Base-by-base conservation (phyloP, 2,329 filamentous ascomycete species). In the Penicillium corylophilum region DNA sequence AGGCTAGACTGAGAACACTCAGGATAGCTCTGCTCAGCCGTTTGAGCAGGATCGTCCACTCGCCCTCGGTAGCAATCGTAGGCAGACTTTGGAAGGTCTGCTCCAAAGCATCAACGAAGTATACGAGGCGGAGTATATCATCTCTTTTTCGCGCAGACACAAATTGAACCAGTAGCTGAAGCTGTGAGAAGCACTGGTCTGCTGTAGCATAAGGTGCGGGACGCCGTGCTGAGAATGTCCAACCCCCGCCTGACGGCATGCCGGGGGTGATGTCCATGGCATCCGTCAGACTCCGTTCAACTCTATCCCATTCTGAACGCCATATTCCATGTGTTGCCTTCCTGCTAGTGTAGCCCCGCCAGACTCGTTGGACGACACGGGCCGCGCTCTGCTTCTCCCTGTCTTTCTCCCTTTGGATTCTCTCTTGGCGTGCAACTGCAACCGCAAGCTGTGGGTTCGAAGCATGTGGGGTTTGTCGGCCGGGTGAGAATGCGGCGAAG, bases 381-480 rank as follows among this genome's bases (percentile, higher is more conserved):
- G 84, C 83, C 4, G 92, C 90, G 64, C 86, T 87, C 44, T 92
- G 73, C 53, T 85, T 84, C 44, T 90, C 86, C 62, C 92, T 82
- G 65, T 97, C 91, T 45, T 84, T 84, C 63, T 96, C 90, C 61
- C 94, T 83, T 62, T 86, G 82, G 57, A 86, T 79, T 26, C 94
- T 86, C 63, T 96, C 91, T 62, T 91, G 89, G 66, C 96, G 90
- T 24, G 93, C 93, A 63, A 90, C 85, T 40, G 87, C 88, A 24
- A 97, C 82, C 1, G 92, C 87, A 64, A 87, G 86, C 63, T 90
- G 89, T 5, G 88, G 80, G 16, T 85, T 86, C 1, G 83, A 79
- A 15, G 80, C 80, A 53, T 73, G 71, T 12, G 79, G 74, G 4
- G 82, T 77, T 15, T 76, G 75, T 79, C 84, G 83, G 38, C 79